phyloP scores from a whole-genome alignment of 129 eudicot species.

The Artemisia tridentata region DNA sequence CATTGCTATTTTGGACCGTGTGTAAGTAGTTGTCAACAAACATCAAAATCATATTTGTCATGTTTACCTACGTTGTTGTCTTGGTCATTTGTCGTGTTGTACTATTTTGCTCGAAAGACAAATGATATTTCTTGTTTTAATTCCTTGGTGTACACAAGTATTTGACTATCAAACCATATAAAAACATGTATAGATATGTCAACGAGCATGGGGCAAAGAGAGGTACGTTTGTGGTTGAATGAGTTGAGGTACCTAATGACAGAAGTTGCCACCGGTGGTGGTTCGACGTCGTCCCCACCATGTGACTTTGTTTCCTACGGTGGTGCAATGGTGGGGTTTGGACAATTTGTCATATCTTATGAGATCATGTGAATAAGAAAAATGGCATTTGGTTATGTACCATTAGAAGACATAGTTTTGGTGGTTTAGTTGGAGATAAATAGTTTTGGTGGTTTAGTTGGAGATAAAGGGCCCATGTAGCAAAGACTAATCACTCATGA shows the following conservation, averaged over 20 bases:
- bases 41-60: conserved; percentile 19
- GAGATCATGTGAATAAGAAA: neutral
- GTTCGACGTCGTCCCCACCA: conserved; percentile 37
- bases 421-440: neutral
- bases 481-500: too few relatives aligned
- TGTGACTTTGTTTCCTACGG: conserved; percentile 32
- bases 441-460: neutral
- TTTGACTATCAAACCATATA: conserved; percentile 6
- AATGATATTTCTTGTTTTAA: conserved; percentile 23
- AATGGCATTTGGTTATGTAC: neutral
- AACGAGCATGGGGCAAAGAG: conserved; percentile 41
- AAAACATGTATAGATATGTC: conserved; percentile 25
- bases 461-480: conserved; percentile 1
- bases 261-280: conserved; percentile 27
- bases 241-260: conserved; percentile 11
- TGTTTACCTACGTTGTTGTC: conserved; percentile 7
- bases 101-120: conserved; percentile 14
- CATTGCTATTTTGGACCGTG: too few relatives aligned
- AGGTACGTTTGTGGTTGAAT: conserved; percentile 33
- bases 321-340: conserved; percentile 34
- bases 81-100: neutral
- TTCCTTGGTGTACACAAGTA: conserved; percentile 19
- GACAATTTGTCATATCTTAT: conserved; percentile 13
- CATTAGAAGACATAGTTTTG: neutral
- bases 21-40: neutral